Percentiles rank a stretch among this genome's conserved stretches.
Conservation (phyloP, 257 asterid genomes). For the Buddleja alternifolia region DNA sequence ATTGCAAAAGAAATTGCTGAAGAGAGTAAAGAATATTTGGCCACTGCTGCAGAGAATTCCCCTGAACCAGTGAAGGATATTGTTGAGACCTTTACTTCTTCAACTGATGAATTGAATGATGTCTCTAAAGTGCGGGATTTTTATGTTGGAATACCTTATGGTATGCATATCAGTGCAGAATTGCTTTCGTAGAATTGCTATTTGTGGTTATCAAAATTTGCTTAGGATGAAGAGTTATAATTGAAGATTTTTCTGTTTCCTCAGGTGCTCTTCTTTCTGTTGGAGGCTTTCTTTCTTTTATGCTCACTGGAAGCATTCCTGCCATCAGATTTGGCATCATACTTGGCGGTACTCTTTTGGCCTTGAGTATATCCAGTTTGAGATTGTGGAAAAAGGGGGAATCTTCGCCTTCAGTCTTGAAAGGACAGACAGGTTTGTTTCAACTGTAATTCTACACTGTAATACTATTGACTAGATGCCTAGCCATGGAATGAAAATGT, state of each 20-base stretch:
- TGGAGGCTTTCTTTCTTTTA: constrained; percentile 81
- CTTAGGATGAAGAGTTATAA: not conserved
- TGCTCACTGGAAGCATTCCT: constrained; percentile 76
- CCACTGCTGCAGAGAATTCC: constrained; percentile 70
- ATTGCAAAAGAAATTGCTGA: constrained; percentile 73
- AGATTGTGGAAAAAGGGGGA: constrained; percentile 82
- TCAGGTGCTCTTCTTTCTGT: constrained; percentile 73
- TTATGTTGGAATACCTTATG: constrained; percentile 90
- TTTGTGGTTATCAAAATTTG: constrained; percentile 16
- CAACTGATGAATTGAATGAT: constrained; percentile 62
- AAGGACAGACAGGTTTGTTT: constrained; percentile 81
- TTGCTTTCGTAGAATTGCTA: not conserved
- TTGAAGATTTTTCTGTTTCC: constrained; percentile 19
- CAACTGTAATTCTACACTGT: not conserved
- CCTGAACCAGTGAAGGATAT: constrained; percentile 86
- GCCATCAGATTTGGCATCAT: constrained; percentile 84
- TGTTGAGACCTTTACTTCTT: constrained; percentile 72
- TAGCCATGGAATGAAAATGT: not conserved
- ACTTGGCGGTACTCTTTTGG: constrained; percentile 86
- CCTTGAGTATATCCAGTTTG: constrained; percentile 77
- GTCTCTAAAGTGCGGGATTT: constrained; percentile 76
- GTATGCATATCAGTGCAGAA: constrained; percentile 40
- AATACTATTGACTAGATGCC: not conserved
- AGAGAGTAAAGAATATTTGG: constrained; percentile 70
- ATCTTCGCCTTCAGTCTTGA: constrained; percentile 56